Percentiles rank a stretch among this genome's conserved stretches.
These are phyloP conservation scores for Meyerozyma guilliermondii DNA, from an alignment of 1,139 yeast genomes.

Conservation along the genomic window DNA sequence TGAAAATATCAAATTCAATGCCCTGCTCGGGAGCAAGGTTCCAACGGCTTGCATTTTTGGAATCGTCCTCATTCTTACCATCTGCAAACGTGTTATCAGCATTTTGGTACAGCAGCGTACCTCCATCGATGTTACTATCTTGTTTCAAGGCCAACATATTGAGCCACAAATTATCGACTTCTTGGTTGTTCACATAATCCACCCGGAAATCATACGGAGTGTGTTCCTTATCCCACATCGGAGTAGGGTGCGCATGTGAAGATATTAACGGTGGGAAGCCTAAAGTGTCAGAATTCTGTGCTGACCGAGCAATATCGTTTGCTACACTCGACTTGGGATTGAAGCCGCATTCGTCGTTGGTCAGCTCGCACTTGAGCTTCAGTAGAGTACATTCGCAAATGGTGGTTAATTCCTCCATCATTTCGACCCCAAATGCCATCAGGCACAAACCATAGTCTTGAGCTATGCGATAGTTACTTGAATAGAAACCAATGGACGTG, in stretches of 20 bases:
- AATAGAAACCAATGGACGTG: conserved; percentile 9
- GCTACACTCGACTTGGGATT: neutral
- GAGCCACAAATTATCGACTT: conserved; percentile 3
- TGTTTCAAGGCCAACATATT: neutral
- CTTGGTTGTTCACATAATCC: conserved; percentile 2
- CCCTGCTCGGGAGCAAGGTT: neutral
- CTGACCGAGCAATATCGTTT: neutral
- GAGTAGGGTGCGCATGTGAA: neutral
- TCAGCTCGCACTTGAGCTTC: neutral
- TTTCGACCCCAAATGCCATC: neutral
- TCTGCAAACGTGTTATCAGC: neutral
- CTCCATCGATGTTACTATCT: neutral
- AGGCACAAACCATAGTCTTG: neutral
- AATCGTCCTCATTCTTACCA: neutral
- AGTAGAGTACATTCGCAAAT: neutral
- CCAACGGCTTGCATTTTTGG: neutral
- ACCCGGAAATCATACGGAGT: conserved; percentile 7
- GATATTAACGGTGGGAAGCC: neutral
- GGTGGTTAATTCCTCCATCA: neutral
- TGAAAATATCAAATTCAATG: neutral
- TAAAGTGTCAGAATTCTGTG: no score
- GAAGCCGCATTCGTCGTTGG: neutral
- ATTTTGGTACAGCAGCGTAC: neutral
- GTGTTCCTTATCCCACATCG: neutral
- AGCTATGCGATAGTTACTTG: neutral